Evolutionary conservation across 179 eudicot species (phyloP), one percentile per base, ranked within the genome.

Genomic region (Silene coronaria): DNA sequence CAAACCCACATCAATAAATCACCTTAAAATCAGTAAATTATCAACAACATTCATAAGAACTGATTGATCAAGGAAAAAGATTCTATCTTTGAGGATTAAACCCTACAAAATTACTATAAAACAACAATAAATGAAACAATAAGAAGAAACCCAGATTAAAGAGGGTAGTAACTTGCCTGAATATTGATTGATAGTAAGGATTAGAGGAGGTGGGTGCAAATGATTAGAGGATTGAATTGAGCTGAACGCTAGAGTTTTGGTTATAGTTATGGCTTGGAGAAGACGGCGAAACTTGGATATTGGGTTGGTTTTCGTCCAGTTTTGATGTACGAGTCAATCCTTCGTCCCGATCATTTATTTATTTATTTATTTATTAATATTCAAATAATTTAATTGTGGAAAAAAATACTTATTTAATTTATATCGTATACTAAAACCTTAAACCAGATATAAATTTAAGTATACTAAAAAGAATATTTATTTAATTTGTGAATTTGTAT

Each of bases 131-230:
- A 17, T 55, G 23, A 22, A 22, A 69, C 9, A 69, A 69, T 23
- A 23, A 42, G 58, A 69, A 45, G 21, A 71, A 71, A 71, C 24
- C 24, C 23, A 53, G 12, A 71, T 71, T 71, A 28, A 51, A 27
- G 62, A 45, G 53, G 42, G 8, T 16, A 36, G 45, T 22, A 19
- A 24, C 62, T 71, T 71, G 17, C 72, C 57, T 69, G 27, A 69
- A 45, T 32, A 13, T 8, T 30, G 70, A 64, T 64, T 30, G 11
- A 64, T 2, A 26, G 3, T 24, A 61, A 9, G 27, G 17, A 61
- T 22, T 24, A 12, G 28, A 23, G n/a, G 48, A 30, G 32, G 36
- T n/a, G n/a, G n/a, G n/a, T n/a, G n/a, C n/a, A n/a, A n/a, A n/a
- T 66, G 46, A 30, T 66, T 32, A 30, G 46, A 38, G 28, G 71